A percentile compares a stretch with the other conserved stretches of the same genome.
These are phyloP conservation scores for Plasmopara viticola DNA, from an alignment of 352 stramenopile species.

Conservation along the genomic window DNA sequence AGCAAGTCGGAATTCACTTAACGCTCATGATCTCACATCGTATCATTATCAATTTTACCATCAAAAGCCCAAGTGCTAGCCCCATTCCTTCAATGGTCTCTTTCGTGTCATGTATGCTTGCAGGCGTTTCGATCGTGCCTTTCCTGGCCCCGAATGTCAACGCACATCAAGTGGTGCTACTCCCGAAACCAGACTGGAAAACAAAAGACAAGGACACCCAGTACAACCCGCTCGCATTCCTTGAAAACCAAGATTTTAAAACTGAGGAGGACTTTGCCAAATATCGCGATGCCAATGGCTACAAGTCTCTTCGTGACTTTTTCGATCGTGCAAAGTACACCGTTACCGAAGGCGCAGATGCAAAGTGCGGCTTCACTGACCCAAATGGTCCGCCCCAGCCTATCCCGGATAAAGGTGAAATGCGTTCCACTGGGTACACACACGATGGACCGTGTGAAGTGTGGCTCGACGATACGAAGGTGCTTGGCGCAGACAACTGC, in stretches of 20 bases:
- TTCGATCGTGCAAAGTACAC: background rate
- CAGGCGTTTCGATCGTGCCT: background rate
- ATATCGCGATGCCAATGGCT: background rate
- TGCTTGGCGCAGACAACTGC: background rate
- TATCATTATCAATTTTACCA: background rate
- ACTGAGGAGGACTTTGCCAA: background rate
- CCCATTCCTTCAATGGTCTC: background rate
- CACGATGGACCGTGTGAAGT: background rate
- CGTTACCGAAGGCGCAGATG: background rate
- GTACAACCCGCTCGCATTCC: conserved; percentile 1
- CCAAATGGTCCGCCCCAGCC: background rate
- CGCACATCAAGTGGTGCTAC: background rate
- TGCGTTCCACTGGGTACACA: background rate
- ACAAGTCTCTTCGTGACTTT: conserved; percentile 1
- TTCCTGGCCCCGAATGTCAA: background rate
- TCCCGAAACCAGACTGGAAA: background rate
- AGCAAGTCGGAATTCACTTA: too few relatives aligned
- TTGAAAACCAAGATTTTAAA: conserved; percentile 2
- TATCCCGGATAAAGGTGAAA: background rate
- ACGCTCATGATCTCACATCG: too few relatives aligned
- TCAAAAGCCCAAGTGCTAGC: background rate
- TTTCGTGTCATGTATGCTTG: background rate
- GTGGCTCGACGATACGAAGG: background rate
- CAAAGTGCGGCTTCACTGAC: background rate
- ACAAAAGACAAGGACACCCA: background rate